A percentile compares a stretch with the other conserved stretches of the same genome.
Conservation (phyloP, 1,139 yeast genomes). For the Suhomyces chickasaworum region DNA sequence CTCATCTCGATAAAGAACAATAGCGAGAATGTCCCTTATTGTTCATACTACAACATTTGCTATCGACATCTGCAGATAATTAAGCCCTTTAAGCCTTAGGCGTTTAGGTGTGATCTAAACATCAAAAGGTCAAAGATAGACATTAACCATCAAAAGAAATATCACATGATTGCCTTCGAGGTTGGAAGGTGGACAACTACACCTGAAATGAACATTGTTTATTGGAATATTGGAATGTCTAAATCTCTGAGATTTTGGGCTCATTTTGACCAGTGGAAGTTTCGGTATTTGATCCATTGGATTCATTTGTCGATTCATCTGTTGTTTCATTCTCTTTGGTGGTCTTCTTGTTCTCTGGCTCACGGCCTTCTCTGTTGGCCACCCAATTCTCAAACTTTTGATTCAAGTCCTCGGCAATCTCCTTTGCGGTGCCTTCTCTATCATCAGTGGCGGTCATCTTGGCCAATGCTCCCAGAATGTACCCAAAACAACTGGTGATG, state of each 20-base stretch:
- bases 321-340: too few species aligned
- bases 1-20: too few species aligned
- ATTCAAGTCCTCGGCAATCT: constrained; percentile 42
- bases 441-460: constrained; percentile 37
- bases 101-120: too few species aligned
- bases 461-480: constrained; percentile 30
- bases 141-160: too few species aligned
- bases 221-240: not conserved
- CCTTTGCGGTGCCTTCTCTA: constrained; percentile 38
- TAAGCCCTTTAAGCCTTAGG: too few species aligned
- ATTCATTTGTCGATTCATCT: too few species aligned
- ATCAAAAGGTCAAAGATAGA: too few species aligned
- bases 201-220: not conserved
- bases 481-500: constrained; percentile 33
- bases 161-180: too few species aligned
- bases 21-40: too few species aligned
- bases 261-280: not conserved
- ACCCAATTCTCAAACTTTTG: constrained; percentile 35
- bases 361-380: constrained; percentile 19
- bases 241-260: not conserved
- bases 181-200: not conserved
- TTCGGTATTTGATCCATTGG: not conserved
- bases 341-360: constrained; percentile 14
- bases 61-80: too few species aligned
- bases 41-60: too few species aligned